Base-by-base conservation (phyloP, 352 stramenopile species). In the Globisporangium barbulae region DNA sequence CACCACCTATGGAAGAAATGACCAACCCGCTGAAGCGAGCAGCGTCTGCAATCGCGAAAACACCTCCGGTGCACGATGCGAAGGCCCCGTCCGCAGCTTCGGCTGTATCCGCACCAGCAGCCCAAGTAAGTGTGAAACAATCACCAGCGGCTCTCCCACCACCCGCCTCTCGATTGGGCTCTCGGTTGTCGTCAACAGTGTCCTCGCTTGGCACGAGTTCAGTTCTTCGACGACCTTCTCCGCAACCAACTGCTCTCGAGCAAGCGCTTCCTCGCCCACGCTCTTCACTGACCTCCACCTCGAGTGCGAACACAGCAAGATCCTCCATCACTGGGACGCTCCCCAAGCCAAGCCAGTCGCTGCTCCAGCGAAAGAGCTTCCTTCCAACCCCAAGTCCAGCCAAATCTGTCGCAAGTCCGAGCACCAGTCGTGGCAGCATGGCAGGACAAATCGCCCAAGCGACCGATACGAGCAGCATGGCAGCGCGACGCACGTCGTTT, bases 1-100 rank as follows among this genome's bases (percentile, higher is more conserved):
- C 66, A n/a, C 37, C 59, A 25, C 62, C 62, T 10, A 48, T 61
- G 15, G 37, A 44, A n/a, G 44, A 59, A 19, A 67, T 57, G 31
- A 52, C 64, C 22, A 75, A 78, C 17, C 68, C 61, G 22, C 45
- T 78, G 22, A 78, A 78, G 31, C 68, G 71, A 28, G 59, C 71
- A 22, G 71, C 71, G 12, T 64, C 71, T 37, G 58, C 68, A 3
- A 78, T 78, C 17, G 60, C 71, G 9, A 73, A 70, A 59, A 78
- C 71, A 13, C 68, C 68, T 19, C 62, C 71, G 8, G 39, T 67
- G 12, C 59, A 52, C 6, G 25, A 67, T 10, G 42, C 64, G 21
- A 62, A 57, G 42, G 28, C 63, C 6, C 28, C 57, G 3, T 42
- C 49, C 15, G 10, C 63, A 35, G 25, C 33, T 48, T 52, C 50